Evolutionary conservation across 2,329 filamentous ascomycete species (phyloP), one percentile per base, ranked within the genome.

Genomic region (Fusarium fracticaudum): DNA sequence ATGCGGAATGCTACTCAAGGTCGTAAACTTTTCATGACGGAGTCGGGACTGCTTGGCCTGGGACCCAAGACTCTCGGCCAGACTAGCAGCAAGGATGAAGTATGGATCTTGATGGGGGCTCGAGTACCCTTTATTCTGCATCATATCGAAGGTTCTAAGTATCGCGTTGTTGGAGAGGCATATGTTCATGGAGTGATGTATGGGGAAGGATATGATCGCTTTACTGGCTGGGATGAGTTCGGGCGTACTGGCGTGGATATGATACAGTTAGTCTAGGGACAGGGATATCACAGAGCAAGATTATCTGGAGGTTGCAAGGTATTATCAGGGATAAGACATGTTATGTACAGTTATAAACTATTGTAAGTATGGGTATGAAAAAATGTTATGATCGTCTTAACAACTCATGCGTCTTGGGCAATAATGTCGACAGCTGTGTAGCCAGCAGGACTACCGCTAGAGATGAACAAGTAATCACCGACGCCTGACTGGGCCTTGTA

Each of bases 151-250:
- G 53, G 38, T 14, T 31, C 26, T 6, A 57, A 17, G 53, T 57
- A 44, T 31, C 26, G 53, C 1, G 29, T 57, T 15, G 38, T 57
- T 8, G 53, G 53, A 3, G 38, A 57, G 22, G 38, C 53, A 6
- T 57, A 57, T 31, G 53, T 57, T 13, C 53, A 57, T 57, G 53
- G 53, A 13, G 14, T 57, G 38, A 57, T 57, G 53, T 57, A 57
- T 33, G 53, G 53, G 11, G 53, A 57, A n/a, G 38, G 24, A 1
- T 41, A 57, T 31, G 26, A 33, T 14, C 53, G 37, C 2, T 44
- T 9, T 12, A 24, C 29, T 29, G 24, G 12, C 20, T 45, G 41
- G 33, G 31, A 59, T 3, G 31, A 29, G 24, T 59, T 11, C 8
- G 53, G 53, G 20, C 38, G 26, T 43, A 43, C 22, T 29, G 26